A percentile compares a stretch with the other conserved stretches of the same genome.
These are phyloP conservation scores for Pugionium dolabratum DNA, from an alignment of 345 rosid species.

Conservation along the genomic window DNA sequence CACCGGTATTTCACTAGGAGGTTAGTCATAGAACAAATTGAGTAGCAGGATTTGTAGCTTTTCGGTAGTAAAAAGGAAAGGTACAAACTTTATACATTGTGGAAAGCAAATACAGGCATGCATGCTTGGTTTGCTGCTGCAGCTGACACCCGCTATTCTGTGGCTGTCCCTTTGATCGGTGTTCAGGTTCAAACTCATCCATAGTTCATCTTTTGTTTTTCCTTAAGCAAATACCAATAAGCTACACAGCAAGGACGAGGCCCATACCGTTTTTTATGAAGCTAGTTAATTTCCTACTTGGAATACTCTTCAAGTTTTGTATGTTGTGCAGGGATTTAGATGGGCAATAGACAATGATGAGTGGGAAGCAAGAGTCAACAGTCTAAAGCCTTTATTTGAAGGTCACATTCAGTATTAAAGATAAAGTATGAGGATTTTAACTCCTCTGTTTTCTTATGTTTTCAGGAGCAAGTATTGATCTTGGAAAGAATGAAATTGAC, in stretches of 20 bases:
- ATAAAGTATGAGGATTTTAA: not conserved
- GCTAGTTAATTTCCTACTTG: not conserved
- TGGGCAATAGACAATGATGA: conserved; percentile 84
- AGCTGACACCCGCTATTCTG: conserved; percentile 71
- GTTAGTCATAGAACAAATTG: conserved; percentile 43
- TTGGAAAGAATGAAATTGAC: conserved; percentile 66
- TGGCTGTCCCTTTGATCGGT: conserved; percentile 76
- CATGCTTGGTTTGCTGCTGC: conserved; percentile 96
- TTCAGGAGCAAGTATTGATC: conserved; percentile 71
- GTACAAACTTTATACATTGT: conserved; percentile 8
- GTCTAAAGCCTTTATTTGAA: conserved; percentile 77
- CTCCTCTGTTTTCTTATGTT: not conserved
- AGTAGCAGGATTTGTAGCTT: not conserved
- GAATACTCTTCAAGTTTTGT: conserved; percentile 6
- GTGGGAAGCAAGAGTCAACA: conserved; percentile 86
- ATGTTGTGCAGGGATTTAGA: conserved; percentile 63
- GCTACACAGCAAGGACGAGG: not conserved
- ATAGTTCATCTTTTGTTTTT: not conserved
- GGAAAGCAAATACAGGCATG: conserved; percentile 61
- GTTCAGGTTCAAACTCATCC: conserved; percentile 58
- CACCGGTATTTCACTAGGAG: conserved; percentile 93
- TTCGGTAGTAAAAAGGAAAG: not conserved
- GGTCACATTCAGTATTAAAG: conserved; percentile 42
- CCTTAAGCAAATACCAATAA: not conserved
- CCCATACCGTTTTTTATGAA: not conserved